Evolutionary conservation across 306 rosid species (phyloP).

Genomic region (Ziziphus jujuba): DNA sequence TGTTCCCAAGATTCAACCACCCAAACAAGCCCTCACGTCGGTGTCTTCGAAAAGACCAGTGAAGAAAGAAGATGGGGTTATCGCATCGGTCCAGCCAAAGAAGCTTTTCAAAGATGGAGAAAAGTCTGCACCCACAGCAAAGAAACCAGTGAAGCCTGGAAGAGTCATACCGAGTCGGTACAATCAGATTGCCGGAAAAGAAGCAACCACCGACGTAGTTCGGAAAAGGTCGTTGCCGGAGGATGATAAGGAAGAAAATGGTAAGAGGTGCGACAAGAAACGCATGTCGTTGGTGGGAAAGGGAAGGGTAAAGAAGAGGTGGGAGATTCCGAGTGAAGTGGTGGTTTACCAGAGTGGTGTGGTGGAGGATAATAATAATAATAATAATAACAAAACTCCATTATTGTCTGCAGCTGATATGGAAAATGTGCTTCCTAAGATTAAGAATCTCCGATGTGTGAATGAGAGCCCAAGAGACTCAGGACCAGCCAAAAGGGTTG

Average conservation of each 20-base stretch:
- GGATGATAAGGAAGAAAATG: slow-evolving; percentile 48
- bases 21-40: slow-evolving; percentile 46
- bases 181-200: slow-evolving; percentile 27
- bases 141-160: slow-evolving; percentile 55
- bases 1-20: slow-evolving; percentile 35
- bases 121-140: slow-evolving; percentile 40
- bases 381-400: too few relatives aligned
- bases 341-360: slow-evolving; percentile 30
- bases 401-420: slow-evolving; percentile 7
- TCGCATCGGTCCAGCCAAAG: slow-evolving; percentile 58
- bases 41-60: slow-evolving; percentile 39
- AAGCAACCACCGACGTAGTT: slow-evolving; percentile 37
- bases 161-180: slow-evolving; percentile 86
- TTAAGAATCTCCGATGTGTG: slow-evolving; percentile 41
- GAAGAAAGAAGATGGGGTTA: slow-evolving; percentile 54
- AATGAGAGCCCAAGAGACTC: slow-evolving; percentile 76
- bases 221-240: slow-evolving; percentile 76
- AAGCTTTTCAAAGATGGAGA: slow-evolving; percentile 72
- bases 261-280: slow-evolving; percentile 45
- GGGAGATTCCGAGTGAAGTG: slow-evolving; percentile 56
- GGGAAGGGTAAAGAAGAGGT: slow-evolving; percentile 53
- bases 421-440: slow-evolving; percentile 57
- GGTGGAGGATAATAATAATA: slow-evolving; percentile 24
- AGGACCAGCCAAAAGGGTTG: slow-evolving; percentile 77
- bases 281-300: slow-evolving; percentile 40